Base-by-base conservation (phyloP, 805 yeast genomes). In the Myxozyma nipponensis region DNA sequence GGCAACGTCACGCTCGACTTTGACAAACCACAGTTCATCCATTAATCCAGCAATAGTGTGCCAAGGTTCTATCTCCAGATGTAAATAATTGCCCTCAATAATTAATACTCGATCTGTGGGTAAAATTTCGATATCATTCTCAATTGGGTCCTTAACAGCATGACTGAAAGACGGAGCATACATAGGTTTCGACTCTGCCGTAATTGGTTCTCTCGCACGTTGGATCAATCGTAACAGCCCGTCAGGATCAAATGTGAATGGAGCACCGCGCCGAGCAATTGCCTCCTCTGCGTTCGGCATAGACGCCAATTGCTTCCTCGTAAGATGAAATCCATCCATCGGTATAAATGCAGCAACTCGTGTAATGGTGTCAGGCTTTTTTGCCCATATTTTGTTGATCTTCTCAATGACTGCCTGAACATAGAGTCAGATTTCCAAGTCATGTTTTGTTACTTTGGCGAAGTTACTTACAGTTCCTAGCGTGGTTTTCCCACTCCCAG, bases 261-360 rank as follows among this genome's bases (percentile, higher is more conserved):
- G 95, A 0, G 96, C 84, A 0, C 97, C 97, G 43, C 97, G 74
- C 54, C 86, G 72, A 24, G 68, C 65, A 26, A 79, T 68, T 0
- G 95, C 91, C 30, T 68, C 70, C 9, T 64, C 71, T 0, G 86
- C 74, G 57, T 87, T 78, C 7, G 71, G 67, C 62, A 85, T 75
- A 37, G 66, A 56, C n/a, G 66, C 67, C 9, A 84, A 66, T 9
- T 72, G 70, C 0, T 61, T 52, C 28, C 83, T 63, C 0, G 86
- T 77, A n/a, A 79, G 67, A 62, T 84, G 93, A 60, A 80, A 84
- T 3, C 93, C 91, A 65, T 84, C 91, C 89, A 83, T 83, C 7
- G 86, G 83, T 1, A 84, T 67, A n/a, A 54, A 65, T 18, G 41
- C 53, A 0, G 67, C 61, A 4, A 50, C 45, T 2, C 32, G 32